A percentile compares a stretch with the other conserved stretches of the same genome.
phyloP scores from a whole-genome alignment of 768 basidiomycete species.

The Trametes villosa region DNA sequence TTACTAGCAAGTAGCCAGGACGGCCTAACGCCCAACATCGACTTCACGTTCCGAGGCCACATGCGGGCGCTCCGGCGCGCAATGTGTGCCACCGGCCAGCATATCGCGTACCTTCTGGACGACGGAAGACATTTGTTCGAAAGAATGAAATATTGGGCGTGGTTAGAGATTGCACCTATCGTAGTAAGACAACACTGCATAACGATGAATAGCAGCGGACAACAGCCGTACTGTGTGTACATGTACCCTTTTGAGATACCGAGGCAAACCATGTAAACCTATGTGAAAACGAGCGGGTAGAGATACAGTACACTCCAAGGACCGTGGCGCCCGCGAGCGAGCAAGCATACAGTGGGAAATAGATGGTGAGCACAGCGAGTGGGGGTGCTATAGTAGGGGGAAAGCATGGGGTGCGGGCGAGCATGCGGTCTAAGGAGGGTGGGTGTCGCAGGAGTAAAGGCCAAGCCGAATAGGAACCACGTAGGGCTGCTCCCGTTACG shows the following conservation, averaged over 20 bases:
- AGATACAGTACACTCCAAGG: conserved; percentile 23
- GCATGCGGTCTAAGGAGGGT: conserved; percentile 2
- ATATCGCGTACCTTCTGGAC: too few species aligned
- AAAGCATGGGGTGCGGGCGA: not conserved
- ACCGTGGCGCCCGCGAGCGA: conserved; percentile 19
- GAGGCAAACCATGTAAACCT: conserved; percentile 3
- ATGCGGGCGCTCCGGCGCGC: too few species aligned
- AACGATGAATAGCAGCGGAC: conserved; percentile 6
- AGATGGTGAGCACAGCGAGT: not conserved
- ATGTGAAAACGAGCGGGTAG: conserved; percentile 14
- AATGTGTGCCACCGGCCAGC: too few species aligned
- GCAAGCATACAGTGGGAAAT: conserved; percentile 4
- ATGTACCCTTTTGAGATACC: conserved; percentile 16
- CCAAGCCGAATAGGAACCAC: not conserved
- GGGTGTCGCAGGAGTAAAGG: conserved; percentile 7
- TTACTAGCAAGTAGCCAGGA: too few species aligned
- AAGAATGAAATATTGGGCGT: not conserved
- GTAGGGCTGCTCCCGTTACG: conserved; percentile 1
- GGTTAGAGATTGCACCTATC: not conserved
- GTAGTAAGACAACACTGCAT: conserved; percentile 16
- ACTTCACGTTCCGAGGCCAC: too few species aligned
- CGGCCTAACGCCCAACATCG: too few species aligned
- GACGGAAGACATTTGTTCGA: not conserved
- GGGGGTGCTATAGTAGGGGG: not conserved
- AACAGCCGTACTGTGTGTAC: conserved; percentile 12